Percentiles rank a stretch among this genome's conserved stretches.
phyloP scores from a whole-genome alignment of 306 rosid species.

The Cucumis melo region DNA sequence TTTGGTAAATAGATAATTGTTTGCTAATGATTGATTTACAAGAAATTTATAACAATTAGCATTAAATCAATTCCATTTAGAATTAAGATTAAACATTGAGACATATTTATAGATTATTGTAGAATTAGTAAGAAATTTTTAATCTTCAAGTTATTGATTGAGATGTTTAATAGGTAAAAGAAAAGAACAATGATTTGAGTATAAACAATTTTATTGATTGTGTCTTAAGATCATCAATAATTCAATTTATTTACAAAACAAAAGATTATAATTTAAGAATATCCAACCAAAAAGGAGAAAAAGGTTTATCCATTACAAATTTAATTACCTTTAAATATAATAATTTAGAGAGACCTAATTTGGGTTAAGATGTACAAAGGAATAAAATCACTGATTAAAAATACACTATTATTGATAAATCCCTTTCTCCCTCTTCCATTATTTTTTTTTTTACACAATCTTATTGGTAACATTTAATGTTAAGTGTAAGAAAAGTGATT shows the following conservation, averaged over 20 bases:
- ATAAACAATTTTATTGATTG: background rate
- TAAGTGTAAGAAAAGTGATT: background rate
- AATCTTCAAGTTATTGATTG: too few species aligned
- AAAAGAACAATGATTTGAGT: background rate
- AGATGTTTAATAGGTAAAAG: too few species aligned
- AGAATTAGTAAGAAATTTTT: background rate
- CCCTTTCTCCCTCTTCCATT: background rate
- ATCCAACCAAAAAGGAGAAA: background rate
- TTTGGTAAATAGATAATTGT: background rate
- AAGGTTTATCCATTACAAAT: background rate
- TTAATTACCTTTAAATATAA: background rate
- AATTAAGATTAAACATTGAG: background rate
- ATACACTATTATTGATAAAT: background rate
- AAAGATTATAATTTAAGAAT: too few species aligned
- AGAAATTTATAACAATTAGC: background rate
- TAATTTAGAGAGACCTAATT: background rate
- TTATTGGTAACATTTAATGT: background rate
- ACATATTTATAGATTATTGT: background rate
- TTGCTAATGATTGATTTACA: background rate
- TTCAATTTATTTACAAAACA: too few species aligned
- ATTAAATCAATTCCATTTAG: background rate
- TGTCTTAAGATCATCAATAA: too few species aligned
- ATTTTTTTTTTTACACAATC: background rate
- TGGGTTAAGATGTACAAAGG: background rate
- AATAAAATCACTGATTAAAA: background rate